Conservation (phyloP, 371 early-diverging fungal genomes). For the Saksenaea vasiformis region DNA sequence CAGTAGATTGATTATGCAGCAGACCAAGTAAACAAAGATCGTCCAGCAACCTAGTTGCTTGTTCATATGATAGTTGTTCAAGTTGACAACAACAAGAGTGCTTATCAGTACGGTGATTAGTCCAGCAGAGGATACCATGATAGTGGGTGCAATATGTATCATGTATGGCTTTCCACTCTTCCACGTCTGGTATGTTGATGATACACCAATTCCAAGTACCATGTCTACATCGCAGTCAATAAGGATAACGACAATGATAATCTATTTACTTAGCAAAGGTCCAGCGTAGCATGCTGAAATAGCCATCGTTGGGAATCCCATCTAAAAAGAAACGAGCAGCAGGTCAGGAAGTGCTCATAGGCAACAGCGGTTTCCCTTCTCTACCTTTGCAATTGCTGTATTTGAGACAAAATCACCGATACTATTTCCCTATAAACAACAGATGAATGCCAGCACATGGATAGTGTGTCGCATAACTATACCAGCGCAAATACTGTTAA, state of each 20-base stretch:
- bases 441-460: neutral
- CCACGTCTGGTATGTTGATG: constrained; percentile 58
- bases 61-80: constrained; percentile 52
- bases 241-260: neutral
- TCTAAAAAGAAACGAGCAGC: constrained; percentile 17
- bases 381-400: constrained; percentile 74
- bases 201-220: constrained; percentile 78
- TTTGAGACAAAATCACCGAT: constrained; percentile 85
- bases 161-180: constrained; percentile 41
- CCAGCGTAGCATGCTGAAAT: constrained; percentile 86
- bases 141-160: constrained; percentile 55
- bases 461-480: constrained; percentile 5
- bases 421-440: constrained; percentile 68
- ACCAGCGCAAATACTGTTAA: constrained; percentile 83
- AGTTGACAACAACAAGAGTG: constrained; percentile 51
- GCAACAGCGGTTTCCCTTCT: neutral
- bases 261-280: constrained; percentile 69
- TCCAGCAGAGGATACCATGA: constrained; percentile 55
- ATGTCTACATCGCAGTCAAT: constrained; percentile 49
- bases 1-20: constrained; percentile 49
- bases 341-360: neutral
- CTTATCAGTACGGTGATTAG: constrained; percentile 53
- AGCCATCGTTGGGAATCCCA: constrained; percentile 87
- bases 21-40: constrained; percentile 51
- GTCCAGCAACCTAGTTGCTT: constrained; percentile 56